Evolutionary conservation across 1,284 basidiomycete species (phyloP).

Genomic region (Termitomyces sp.): DNA sequence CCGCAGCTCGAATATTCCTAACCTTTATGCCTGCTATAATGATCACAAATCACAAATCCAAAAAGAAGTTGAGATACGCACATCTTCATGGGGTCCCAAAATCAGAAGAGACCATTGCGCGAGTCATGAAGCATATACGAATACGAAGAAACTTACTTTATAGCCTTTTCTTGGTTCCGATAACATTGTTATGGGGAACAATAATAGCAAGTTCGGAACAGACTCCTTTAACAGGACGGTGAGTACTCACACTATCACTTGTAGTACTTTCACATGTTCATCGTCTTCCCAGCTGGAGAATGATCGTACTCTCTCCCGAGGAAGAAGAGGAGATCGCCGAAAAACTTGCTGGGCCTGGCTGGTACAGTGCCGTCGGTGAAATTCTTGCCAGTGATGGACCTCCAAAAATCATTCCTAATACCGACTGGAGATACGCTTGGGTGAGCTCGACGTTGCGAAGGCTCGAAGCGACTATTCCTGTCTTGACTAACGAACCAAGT

Average conservation of each 20-base stretch:
- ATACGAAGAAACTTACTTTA: conserved; percentile 48
- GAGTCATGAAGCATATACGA: conserved; percentile 42
- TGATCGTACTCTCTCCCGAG: conserved; percentile 84
- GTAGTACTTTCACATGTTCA: conserved; percentile 3
- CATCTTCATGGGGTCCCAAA: conserved; percentile 44
- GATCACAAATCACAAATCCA: conserved; percentile 48
- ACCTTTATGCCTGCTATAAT: conserved; percentile 67
- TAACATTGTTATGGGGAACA: conserved; percentile 66
- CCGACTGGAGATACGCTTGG: conserved; percentile 85
- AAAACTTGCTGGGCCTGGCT: conserved; percentile 75
- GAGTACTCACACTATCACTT: conserved; percentile 17
- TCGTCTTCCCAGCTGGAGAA: conserved; percentile 55
- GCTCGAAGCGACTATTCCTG: conserved; percentile 66
- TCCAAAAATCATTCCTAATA: conserved; percentile 53
- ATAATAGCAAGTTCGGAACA: conserved; percentile 75
- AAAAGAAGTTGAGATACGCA: conserved; percentile 48
- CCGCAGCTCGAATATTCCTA: conserved; percentile 60
- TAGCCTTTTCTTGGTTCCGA: conserved; percentile 61
- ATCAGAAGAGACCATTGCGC: conserved; percentile 45
- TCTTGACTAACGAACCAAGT: conserved; percentile 54
- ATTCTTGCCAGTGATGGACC: conserved; percentile 71
- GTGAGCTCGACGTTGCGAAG: conserved; percentile 69
- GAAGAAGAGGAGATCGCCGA: conserved; percentile 83
- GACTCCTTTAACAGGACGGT: conserved; percentile 84
- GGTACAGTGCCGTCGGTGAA: conserved; percentile 78